Conservation (phyloP, 208 protist species). For the Acanthamoeba comandoni region DNA sequence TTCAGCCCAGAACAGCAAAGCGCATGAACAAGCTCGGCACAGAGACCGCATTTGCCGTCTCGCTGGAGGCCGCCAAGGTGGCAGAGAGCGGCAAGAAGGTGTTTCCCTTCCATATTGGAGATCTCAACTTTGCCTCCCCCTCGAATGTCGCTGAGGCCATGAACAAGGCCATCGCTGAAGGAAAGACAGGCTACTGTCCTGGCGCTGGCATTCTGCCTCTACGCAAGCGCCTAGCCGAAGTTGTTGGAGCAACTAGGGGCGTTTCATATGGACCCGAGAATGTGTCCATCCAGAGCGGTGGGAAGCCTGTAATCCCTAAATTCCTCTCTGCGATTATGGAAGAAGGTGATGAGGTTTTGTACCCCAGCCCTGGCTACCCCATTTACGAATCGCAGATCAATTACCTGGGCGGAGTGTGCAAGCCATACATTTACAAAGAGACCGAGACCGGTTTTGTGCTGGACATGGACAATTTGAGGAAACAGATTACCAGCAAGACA, state of each 20-base stretch:
- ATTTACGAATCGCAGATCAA: constrained; percentile 79
- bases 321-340: constrained; percentile 70
- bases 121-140: constrained; percentile 74
- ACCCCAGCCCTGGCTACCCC: constrained; percentile 77
- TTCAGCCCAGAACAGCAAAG: not conserved
- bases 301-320: constrained; percentile 78
- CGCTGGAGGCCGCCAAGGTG: constrained; percentile 56
- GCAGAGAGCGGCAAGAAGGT: constrained; percentile 73
- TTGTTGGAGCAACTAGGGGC: constrained; percentile 24
- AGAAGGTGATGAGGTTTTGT: constrained; percentile 75
- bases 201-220: constrained; percentile 71
- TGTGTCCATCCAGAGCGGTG: constrained; percentile 73
- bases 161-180: constrained; percentile 73
- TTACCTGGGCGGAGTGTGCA: constrained; percentile 69
- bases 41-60: constrained; percentile 75
- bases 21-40: constrained; percentile 76
- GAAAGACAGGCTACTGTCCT: constrained; percentile 76
- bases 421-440: constrained; percentile 72
- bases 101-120: constrained; percentile 78
- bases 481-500: constrained; percentile 44
- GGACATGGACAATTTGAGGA: constrained; percentile 48
- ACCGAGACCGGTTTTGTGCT: constrained; percentile 48
- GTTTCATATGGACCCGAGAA: constrained; percentile 67
- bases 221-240: constrained; percentile 71
- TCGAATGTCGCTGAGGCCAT: constrained; percentile 41